Evolutionary conservation across 805 yeast genomes (phyloP).

Genomic region (Lipomyces mesembrius): DNA sequence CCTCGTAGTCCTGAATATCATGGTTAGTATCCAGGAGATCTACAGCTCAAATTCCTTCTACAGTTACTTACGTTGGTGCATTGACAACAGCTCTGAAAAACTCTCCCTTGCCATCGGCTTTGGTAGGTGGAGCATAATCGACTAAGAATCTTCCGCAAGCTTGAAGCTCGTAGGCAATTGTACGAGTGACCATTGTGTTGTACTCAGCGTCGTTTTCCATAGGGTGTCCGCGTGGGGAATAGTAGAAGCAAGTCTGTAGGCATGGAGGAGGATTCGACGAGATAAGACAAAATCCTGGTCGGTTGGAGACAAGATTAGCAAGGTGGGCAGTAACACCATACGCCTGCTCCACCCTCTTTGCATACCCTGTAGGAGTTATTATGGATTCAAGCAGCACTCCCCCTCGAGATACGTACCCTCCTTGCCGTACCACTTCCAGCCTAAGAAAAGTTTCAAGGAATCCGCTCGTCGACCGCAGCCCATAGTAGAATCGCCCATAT

Average conservation of each 20-base stretch:
- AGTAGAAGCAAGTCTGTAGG: conserved; percentile 82
- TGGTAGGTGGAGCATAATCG: conserved; percentile 68
- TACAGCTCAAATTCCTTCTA: not conserved
- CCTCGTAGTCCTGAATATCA: conserved; percentile 46
- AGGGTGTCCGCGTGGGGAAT: conserved; percentile 53
- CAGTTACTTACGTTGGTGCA: conserved; percentile 55
- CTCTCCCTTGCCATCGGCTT: conserved; percentile 59
- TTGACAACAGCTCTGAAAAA: conserved; percentile 85
- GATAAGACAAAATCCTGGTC: conserved; percentile 59
- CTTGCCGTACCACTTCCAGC: conserved; percentile 79
- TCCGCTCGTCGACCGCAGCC: conserved; percentile 90
- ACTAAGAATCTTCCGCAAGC: conserved; percentile 68
- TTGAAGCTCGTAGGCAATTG: conserved; percentile 64
- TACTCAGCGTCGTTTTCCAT: conserved; percentile 39
- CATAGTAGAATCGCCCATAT: conserved; percentile 88
- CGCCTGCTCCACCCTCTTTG: conserved; percentile 72
- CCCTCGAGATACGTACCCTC: conserved; percentile 24
- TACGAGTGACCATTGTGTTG: conserved; percentile 63
- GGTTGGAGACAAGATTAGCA: conserved; percentile 50
- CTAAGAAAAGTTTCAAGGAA: conserved; percentile 73
- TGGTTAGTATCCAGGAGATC: not conserved
- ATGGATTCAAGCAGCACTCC: not conserved
- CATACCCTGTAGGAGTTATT: conserved; percentile 56
- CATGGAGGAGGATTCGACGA: conserved; percentile 70
- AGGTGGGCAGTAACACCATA: conserved; percentile 67